Base-by-base conservation (phyloP, 2,329 filamentous ascomycete genomes). In the Hypoxylon sp. region DNA sequence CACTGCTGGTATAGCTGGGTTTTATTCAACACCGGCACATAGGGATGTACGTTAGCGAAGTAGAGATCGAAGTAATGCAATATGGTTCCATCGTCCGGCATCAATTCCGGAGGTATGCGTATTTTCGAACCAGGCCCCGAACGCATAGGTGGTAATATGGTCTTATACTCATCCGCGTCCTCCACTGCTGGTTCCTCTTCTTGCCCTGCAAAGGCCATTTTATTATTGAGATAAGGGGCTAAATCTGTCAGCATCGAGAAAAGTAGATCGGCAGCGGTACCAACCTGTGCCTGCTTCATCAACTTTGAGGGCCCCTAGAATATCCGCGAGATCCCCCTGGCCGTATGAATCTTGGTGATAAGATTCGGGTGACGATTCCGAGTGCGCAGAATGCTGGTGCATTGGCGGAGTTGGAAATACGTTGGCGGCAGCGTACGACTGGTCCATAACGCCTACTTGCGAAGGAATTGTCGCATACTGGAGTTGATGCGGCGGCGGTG, bases 41-140 rank as follows among this genome's bases (percentile, higher is more conserved):
- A 98, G 0, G 94, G 94, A 74, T 98, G 96, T 30, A 97, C 91
- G 71, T 97, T 90, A 32, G 85, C 83, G 78, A 98, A 98, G 77
- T 93, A 98, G 44, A 97, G 91, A 38, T 96, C 89, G 76, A 98
- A 97, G 75, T 96, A 97, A 33, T 91, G 87, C 74, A 93, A 81
- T 3, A 90, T 90, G 33, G 92, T 92, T 45, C 93, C 89, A 30
- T 97, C 93, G 28, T 91, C 87, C 0, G 95, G 95, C 93, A 98
- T 97, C 73, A 98, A 85, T 73, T 96, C 93, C 0, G 91, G 92
- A 0, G 95, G 96, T 66, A 98, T 97, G 33, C 93, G 88, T 62
- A 97, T 91, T 62, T 91, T 93, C 20, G 89, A 84, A 51, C 93
- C 93, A 6, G 92, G 86, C 7, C 89, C 87, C 5, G 86, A 85